Evolutionary conservation across 2,329 filamentous ascomycete species (phyloP).

Genomic region (Aspergillus luchuensis): DNA sequence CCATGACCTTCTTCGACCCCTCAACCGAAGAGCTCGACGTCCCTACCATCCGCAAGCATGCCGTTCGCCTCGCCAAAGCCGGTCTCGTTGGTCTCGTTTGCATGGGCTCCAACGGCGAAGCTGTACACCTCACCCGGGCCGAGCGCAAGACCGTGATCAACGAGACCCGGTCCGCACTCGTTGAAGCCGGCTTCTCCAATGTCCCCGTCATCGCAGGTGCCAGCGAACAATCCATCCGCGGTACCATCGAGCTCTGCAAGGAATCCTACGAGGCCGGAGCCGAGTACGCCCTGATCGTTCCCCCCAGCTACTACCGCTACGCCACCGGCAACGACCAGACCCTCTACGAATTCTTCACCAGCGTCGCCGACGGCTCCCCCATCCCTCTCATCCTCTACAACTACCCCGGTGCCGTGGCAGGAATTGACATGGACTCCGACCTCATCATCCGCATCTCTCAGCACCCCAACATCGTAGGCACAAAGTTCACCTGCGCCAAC

Average conservation of each 20-base stretch:
- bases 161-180: conserved; percentile 78
- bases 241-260: conserved; percentile 74
- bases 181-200: conserved; percentile 73
- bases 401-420: conserved; percentile 83
- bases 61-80: conserved; percentile 72
- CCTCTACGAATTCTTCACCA: conserved; percentile 71
- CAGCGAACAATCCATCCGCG: conserved; percentile 77
- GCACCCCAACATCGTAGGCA: conserved; percentile 83
- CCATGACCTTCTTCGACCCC: conserved; percentile 86
- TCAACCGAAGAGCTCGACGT: conserved; percentile 84
- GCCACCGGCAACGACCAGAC: conserved; percentile 71
- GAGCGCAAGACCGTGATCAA: conserved; percentile 75
- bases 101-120: conserved; percentile 90
- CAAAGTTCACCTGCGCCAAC: conserved; percentile 90
- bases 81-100: conserved; percentile 80
- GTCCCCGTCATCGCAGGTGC: conserved; percentile 82
- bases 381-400: conserved; percentile 86
- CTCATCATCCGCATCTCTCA: conserved; percentile 75
- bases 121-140: conserved; percentile 76
- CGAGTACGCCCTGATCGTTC: conserved; percentile 77
- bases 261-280: conserved; percentile 69
- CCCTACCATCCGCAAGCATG: conserved; percentile 75
- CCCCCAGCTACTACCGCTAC: conserved; percentile 79
- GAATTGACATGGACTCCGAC: conserved; percentile 88
- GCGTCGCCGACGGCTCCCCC: conserved; percentile 73